Conservation (phyloP, 1,139 yeast genomes). For the Kazachstania sp. region DNA sequence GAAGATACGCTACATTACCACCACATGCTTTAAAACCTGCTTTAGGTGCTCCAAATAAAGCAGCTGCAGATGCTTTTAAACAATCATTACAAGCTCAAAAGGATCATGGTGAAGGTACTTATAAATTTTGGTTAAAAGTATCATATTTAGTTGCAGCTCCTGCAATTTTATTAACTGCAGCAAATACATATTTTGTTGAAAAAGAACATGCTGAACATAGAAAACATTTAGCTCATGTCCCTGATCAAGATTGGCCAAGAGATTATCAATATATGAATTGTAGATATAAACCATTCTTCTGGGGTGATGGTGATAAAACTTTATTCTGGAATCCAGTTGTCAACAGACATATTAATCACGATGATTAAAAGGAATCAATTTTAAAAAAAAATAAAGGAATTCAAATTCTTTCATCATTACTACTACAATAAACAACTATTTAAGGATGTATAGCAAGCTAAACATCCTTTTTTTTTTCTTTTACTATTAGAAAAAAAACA, state of each 20-base stretch:
- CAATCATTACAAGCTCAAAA: conserved; percentile 48
- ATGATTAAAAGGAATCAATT: conserved; percentile 15
- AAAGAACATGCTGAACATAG: conserved; percentile 84
- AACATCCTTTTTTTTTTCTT: not conserved
- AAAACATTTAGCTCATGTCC: conserved; percentile 63
- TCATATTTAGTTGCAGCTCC: conserved; percentile 76
- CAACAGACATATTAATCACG: conserved; percentile 62
- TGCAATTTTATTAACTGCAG: conserved; percentile 63
- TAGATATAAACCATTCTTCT: conserved; percentile 80
- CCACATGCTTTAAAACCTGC: conserved; percentile 29
- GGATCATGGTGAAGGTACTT: conserved; percentile 71
- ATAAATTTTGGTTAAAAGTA: conserved; percentile 78
- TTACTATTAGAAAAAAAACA: not conserved
- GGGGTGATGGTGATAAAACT: conserved; percentile 99
- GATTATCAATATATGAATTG: conserved; percentile 88
- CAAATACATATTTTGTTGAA: conserved; percentile 76
- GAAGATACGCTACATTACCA: conserved; percentile 25
- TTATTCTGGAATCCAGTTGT: conserved; percentile 90
- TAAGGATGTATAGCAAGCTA: not conserved
- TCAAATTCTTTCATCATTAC: too few species aligned
- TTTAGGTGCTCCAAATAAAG: conserved; percentile 37
- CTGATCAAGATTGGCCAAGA: conserved; percentile 87
- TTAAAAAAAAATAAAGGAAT: too few species aligned
- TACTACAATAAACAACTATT: too few species aligned
- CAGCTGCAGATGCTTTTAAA: conserved; percentile 48